Percentiles rank a stretch among this genome's conserved stretches.
phyloP scores from a whole-genome alignment of 164 flowering plant genomes.

The Liquidambar formosana region DNA sequence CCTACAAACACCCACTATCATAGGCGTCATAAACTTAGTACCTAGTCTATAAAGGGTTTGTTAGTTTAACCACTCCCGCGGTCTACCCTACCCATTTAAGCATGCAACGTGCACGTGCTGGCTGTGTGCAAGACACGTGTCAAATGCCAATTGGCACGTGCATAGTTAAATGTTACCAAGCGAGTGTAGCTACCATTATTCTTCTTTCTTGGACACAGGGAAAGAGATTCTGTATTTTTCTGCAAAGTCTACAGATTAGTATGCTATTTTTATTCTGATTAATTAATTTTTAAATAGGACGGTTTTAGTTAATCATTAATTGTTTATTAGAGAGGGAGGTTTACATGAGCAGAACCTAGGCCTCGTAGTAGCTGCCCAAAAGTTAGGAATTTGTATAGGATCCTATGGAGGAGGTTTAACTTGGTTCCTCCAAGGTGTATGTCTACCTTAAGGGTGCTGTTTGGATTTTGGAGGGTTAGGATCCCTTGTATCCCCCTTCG shows the following conservation, averaged over 20 bases:
- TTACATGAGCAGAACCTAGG: conserved; percentile 4
- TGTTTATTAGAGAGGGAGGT: conserved; percentile 13
- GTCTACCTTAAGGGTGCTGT: background rate
- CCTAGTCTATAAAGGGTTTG: too few species aligned
- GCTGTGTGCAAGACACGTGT: background rate
- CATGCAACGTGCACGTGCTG: too few species aligned
- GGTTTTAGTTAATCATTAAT: conserved; percentile 15
- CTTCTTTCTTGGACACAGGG: conserved; percentile 21
- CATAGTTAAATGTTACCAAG: background rate
- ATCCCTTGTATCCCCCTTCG: background rate
- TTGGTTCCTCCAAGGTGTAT: background rate
- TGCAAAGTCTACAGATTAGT: conserved; percentile 2
- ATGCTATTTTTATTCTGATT: conserved; percentile 8
- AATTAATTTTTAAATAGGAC: background rate
- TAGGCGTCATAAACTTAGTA: too few species aligned
- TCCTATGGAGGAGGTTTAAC: conserved; percentile 17
- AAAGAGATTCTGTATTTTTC: conserved; percentile 13
- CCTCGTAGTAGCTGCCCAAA: conserved; percentile 18
- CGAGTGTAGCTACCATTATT: conserved; percentile 9
- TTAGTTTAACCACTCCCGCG: too few species aligned
- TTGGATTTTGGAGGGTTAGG: background rate
- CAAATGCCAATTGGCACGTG: background rate
- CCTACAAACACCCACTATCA: too few species aligned
- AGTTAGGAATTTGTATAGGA: too few species aligned
- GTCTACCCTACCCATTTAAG: too few species aligned